phyloP scores from a whole-genome alignment of 1,284 basidiomycete species.

The Moesziomyces aphidis region DNA sequence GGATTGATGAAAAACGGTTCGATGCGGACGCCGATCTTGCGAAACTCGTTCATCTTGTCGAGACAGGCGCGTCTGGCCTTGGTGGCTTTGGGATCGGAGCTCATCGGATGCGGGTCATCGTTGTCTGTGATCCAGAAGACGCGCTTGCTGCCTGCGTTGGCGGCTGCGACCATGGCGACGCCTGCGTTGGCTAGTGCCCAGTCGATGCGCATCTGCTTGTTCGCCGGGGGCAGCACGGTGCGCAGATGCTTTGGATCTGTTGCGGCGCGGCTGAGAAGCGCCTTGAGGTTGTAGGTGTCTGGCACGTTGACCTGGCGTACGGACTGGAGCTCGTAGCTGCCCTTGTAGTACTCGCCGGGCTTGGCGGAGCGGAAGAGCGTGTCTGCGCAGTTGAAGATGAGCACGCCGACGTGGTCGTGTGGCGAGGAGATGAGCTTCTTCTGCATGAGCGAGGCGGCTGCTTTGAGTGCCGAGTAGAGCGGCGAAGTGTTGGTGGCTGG shows the following conservation, averaged over 20 bases:
- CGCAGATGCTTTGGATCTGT: constrained; percentile 61
- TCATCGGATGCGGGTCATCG: constrained; percentile 74
- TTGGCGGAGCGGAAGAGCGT: constrained; percentile 49
- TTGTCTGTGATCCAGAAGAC: constrained; percentile 93
- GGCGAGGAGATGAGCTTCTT: constrained; percentile 88
- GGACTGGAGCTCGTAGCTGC: constrained; percentile 80
- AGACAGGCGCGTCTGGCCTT: constrained; percentile 40
- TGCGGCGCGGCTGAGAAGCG: constrained; percentile 73
- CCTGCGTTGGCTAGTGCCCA: constrained; percentile 74
- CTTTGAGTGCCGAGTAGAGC: constrained; percentile 77
- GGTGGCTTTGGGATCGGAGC: constrained; percentile 69
- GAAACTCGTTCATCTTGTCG: constrained; percentile 73
- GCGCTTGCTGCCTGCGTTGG: constrained; percentile 86
- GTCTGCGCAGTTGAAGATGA: constrained; percentile 88
- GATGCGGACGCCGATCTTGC: constrained; percentile 81
- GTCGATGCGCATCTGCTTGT: constrained; percentile 72
- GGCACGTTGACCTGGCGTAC: constrained; percentile 83
- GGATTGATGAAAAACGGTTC: constrained; percentile 93
- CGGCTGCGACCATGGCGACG: constrained; percentile 73
- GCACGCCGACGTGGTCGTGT: constrained; percentile 85
- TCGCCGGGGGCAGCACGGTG: constrained; percentile 64
- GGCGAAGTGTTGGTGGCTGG: constrained; percentile 59
- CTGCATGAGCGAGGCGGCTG: constrained; percentile 85
- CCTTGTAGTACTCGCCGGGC: constrained; percentile 73
- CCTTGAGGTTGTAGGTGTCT: constrained; percentile 65